Base-by-base conservation (phyloP, 345 rosid species). In the Acer campestre region DNA sequence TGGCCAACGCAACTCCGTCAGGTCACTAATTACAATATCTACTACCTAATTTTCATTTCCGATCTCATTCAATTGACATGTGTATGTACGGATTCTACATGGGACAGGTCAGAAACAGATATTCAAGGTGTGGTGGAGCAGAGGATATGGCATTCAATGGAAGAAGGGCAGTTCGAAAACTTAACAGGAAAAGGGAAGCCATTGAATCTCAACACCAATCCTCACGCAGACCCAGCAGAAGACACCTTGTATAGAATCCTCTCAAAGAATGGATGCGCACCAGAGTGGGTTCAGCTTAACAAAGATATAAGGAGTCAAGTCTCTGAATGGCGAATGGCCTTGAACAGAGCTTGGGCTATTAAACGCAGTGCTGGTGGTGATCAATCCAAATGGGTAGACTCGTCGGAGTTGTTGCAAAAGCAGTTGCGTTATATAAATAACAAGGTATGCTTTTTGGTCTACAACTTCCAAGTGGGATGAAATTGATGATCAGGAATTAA, bases 121-220 rank as follows among this genome's bases (percentile, higher is more conserved):
- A 90, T 95, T 65, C 74, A 84, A 63, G 89, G 90, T 66, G 87
- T 95, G 49, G 98, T 95, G 17, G 99, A 95, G 91, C 99, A 84
- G 68, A 88, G 96, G 81, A 93, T 95, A 84, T 95, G 96, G 98
- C 95, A 88, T 78, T 95, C 99, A 0, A 95, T 95, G 97, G 94
- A 93, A 82, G 98, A 93, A 84, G 99, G 99, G 49, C 89, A 95
- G 13, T 93, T 95, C 62, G 97, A 95, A 86, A 95, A 95, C 77
- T 88, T 95, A 74, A 89, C 97, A 1, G 98, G 99, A 63, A 93
- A 92, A 81, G 99, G 98, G 48, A 95, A 95, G 76, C 99, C 98
- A 1, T 87, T 95, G 51, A 88, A 90, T 75, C 91, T 93, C 10
- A 70, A 64, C 48, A 67, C 85, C 3, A 90, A 92, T 83, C 93